Evolutionary conservation across 2,329 filamentous ascomycete genomes (phyloP), one percentile per base, ranked within the genome.

Genomic region (Stagonosporopsis cucurbitacearum): DNA sequence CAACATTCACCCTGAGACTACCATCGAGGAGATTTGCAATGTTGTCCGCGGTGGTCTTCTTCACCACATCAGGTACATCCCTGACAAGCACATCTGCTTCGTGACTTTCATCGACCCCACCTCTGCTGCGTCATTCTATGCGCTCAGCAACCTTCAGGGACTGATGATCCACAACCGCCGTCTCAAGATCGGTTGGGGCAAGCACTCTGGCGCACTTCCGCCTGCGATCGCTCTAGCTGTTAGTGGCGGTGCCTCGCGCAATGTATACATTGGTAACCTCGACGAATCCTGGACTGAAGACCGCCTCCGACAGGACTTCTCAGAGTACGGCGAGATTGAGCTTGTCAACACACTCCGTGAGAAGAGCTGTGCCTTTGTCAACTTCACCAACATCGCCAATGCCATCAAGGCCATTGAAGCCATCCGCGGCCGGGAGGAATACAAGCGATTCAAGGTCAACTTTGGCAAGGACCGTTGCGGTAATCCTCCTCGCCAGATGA

Each of bases 31-130:
- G 80, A 99, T 99, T 75, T 99, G 95, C 84, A 99, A 99, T 72
- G 95, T 99, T 54, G 95, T 99, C 48, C 88, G 95, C 63, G 95
- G 95, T 56, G 95, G 95, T 68, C 85, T 99, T 63, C 84, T 99
- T 68, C 95, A 99, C 77, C 95, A 99, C 77, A 96, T 99, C 76
- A 92, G 95, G 67, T 99, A 98, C 79, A 99, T 99, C 68, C 95
- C 95, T 6, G 95, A 99, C 81, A 99, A 99, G 86, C 95, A 99
- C 79, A 99, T 99, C 67, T 99, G 95, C 83, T 99, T 99, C 73
- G 95, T 99, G 54, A 99, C 95, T 1, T 99, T 99, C 79, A 98
- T 99, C 76, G 95, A 99, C 72, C 95, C 95, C 8, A 99, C 95
- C 22, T 96, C 95, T 3, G 95, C 95, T 22, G 95, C 95, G 36